Base-by-base conservation (phyloP, 2,329 filamentous ascomycete species). In the Shiraia bambusicola region DNA sequence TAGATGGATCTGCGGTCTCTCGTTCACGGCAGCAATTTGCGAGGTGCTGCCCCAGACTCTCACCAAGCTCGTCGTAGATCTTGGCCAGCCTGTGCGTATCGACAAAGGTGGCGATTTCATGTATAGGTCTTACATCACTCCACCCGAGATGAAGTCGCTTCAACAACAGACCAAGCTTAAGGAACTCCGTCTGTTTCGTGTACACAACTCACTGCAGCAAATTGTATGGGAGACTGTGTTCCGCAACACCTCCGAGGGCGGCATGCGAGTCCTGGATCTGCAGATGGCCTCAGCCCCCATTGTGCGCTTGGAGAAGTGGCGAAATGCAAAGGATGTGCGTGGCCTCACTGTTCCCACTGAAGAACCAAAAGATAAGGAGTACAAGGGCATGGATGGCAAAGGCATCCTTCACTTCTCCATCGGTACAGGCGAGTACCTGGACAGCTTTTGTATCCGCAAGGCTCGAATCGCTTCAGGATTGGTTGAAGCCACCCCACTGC, bases 371-470 rank as follows among this genome's bases (percentile, higher is more conserved):
- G 53, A 52, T 22, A 48, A 50, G n/a, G 42, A 41, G 11, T 61
- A 61, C 40, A 61, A 58, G 33, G 64, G 64, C 7, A 28, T 50
- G 1, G 58, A 63, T 13, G 64, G 64, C 7, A 59, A 54, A 16
- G 64, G 63, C 2, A 34, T 54, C 3, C 40, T 67, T 5, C 56
- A 67, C 42, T 52, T 59, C 36, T 31, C 28, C 0, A 49, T 58
- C 16, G 64, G 64, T 1, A 55, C 51, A 17, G 63, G 63, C n/a
- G 63, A 67, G 32, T 67, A 67, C 28, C 58, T 67, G 3, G 64
- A 67, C 39, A 34, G 47, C 28, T 49, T 56, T 19, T 59, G 56
- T 28, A 67, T 67, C 31, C 53, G 59, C 13, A 63, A 59, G 33
- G 61, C 59, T 11, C 61, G 64, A n/a, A 57, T 63, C 13, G 47